Conservation (phyloP, 2,329 filamentous ascomycete species). For the Colletotrichum kahawae region DNA sequence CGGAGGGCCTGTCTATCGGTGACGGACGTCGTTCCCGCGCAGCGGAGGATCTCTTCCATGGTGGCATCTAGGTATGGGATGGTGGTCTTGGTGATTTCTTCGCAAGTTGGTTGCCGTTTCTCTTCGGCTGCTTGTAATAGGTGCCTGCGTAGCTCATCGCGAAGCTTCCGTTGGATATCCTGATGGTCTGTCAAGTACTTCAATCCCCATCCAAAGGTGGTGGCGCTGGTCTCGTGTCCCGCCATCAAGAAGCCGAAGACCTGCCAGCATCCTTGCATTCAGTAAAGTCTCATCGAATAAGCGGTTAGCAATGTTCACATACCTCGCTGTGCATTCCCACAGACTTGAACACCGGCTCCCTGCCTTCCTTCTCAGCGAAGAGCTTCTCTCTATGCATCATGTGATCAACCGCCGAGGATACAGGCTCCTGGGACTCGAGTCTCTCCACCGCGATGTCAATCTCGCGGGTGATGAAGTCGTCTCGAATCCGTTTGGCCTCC, state of each 20-base stretch:
- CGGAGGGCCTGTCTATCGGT: slow-evolving; percentile 25
- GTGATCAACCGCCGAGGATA: background rate
- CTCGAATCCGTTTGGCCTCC: background rate
- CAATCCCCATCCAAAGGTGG: slow-evolving; percentile 12
- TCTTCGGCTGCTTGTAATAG: slow-evolving; percentile 21
- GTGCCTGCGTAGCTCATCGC: slow-evolving; percentile 20
- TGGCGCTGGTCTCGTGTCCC: background rate
- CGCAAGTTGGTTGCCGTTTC: slow-evolving; percentile 23
- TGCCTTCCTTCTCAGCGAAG: background rate
- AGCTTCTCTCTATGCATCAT: background rate
- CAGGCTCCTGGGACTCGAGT: background rate
- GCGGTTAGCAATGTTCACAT: background rate
- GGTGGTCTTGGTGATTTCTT: slow-evolving; percentile 23
- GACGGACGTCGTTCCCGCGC: slow-evolving; percentile 22
- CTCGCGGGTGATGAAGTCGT: background rate
- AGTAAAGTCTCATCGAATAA: background rate
- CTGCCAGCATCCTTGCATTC: background rate
- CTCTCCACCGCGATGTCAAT: background rate
- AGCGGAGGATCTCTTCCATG: slow-evolving; percentile 33
- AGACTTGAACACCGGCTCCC: background rate
- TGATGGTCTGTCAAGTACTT: slow-evolving; percentile 27
- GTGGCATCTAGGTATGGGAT: slow-evolving; percentile 32
- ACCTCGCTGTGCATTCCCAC: background rate
- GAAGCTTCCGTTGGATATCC: slow-evolving; percentile 24
- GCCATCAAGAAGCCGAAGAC: background rate